phyloP scores from a whole-genome alignment of 2,329 filamentous ascomycete species.

The Botryosphaeria dothidea region DNA sequence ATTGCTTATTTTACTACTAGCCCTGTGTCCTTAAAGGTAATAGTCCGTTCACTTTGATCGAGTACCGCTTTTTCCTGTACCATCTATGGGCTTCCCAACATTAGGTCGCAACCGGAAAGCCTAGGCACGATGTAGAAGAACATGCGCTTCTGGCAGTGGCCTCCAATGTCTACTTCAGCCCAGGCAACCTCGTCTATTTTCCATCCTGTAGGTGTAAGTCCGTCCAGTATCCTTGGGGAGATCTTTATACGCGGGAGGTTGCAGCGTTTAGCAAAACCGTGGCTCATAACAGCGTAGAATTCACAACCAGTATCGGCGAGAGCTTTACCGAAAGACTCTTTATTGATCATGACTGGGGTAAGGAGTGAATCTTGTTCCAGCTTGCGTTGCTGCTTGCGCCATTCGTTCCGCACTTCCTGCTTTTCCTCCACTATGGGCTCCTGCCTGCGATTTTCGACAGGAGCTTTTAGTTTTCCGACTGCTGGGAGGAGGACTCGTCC shows the following conservation, averaged over 20 bases:
- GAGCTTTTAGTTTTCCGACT: not conserved
- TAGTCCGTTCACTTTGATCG: not conserved
- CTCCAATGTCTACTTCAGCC: not conserved
- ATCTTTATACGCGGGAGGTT: not conserved
- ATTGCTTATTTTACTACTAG: not conserved
- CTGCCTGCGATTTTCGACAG: not conserved
- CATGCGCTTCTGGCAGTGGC: not conserved
- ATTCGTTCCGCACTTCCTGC: not conserved
- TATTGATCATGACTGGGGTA: not conserved
- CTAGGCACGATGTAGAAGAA: not conserved
- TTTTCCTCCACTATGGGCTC: not conserved
- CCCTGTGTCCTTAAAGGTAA: not conserved
- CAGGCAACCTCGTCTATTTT: not conserved
- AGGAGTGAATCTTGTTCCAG: not conserved
- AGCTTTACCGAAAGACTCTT: slow-evolving; percentile 5
- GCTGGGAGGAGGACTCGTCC: not conserved
- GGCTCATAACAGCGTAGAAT: not conserved
- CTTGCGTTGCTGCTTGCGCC: not conserved
- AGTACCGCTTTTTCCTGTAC: not conserved
- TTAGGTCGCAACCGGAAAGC: not conserved
- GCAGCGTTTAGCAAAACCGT: not conserved
- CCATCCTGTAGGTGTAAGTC: not conserved
- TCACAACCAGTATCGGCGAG: not conserved
- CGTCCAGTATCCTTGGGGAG: not conserved
- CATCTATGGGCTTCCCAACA: not conserved